These are phyloP conservation scores for Epichloe coenophiala DNA, from an alignment of 2,329 filamentous ascomycete species.

Conservation along the genomic window DNA sequence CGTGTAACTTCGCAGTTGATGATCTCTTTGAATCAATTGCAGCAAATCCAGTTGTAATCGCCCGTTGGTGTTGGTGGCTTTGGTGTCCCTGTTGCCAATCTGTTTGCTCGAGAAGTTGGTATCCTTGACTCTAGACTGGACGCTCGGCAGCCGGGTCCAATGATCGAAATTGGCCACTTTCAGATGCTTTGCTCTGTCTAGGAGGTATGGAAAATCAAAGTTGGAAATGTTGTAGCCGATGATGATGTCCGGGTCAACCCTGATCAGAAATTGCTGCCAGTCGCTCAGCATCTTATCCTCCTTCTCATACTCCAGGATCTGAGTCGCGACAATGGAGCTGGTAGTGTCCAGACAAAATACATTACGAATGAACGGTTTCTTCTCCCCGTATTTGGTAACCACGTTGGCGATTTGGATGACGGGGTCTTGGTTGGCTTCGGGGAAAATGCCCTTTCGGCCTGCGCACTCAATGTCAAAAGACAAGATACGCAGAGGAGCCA, in stretches of 20 bases:
- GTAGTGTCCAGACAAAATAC: conserved; percentile 92
- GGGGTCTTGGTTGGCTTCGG: conserved; percentile 79
- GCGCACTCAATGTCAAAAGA: conserved; percentile 99
- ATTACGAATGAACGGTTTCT: conserved; percentile 89
- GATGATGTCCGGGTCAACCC: conserved; percentile 91
- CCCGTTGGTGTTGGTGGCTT: conserved; percentile 87
- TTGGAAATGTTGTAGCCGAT: conserved; percentile 98
- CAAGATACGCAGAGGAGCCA: conserved; percentile 82
- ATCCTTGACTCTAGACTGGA: conserved; percentile 59
- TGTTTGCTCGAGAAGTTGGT: conserved; percentile 94
- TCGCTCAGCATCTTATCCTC: conserved; percentile 85
- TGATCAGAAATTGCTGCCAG: conserved; percentile 81
- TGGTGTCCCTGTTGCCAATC: conserved; percentile 92
- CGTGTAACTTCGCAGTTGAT: conserved; percentile 92
- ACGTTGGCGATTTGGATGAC: conserved; percentile 98
- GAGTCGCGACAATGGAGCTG: conserved; percentile 86
- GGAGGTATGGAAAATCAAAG: conserved; percentile 94
- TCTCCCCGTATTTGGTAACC: conserved; percentile 86
- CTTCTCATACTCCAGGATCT: conserved; percentile 68
- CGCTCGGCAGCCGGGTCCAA: conserved; percentile 66
- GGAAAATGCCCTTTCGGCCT: conserved; percentile 93
- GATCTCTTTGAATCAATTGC: conserved; percentile 88
- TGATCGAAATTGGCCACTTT: conserved; percentile 72
- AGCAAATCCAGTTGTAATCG: conserved; percentile 84
- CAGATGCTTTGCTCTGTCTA: conserved; percentile 75